phyloP scores from a whole-genome alignment of 2,329 filamentous ascomycete species.

The Leptographium procerum region DNA sequence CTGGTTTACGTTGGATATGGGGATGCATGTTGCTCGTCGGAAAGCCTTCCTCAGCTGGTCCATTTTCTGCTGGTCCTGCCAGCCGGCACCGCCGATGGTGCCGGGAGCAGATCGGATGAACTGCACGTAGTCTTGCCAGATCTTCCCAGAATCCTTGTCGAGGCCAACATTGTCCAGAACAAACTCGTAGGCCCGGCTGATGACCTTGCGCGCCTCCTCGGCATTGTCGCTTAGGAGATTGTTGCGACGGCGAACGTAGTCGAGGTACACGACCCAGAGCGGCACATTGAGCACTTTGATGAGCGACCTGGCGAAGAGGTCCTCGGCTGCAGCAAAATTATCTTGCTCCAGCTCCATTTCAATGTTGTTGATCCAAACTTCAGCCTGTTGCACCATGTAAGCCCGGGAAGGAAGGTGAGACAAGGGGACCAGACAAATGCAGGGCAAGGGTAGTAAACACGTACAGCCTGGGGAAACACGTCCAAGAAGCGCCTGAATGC shows the following conservation, averaged over 20 bases:
- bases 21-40: constrained; percentile 77
- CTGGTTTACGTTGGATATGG: constrained; percentile 68
- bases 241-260: constrained; percentile 87
- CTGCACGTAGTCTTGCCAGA: constrained; percentile 92
- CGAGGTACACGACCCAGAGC: constrained; percentile 87
- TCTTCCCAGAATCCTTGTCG: constrained; percentile 76
- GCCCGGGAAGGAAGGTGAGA: background rate
- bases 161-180: constrained; percentile 82
- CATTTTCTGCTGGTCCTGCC: constrained; percentile 99
- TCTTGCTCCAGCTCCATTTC: constrained; percentile 83
- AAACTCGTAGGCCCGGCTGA: constrained; percentile 84
- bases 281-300: constrained; percentile 70
- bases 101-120: constrained; percentile 87
- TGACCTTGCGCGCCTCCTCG: constrained; percentile 64
- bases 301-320: constrained; percentile 70
- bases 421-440: constrained; percentile 20
- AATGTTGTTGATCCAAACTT: constrained; percentile 81
- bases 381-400: constrained; percentile 49
- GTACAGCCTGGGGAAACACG: constrained; percentile 82
- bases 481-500: constrained; percentile 80
- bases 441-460: constrained; percentile 25
- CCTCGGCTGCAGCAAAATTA: constrained; percentile 68
- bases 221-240: constrained; percentile 74
- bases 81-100: constrained; percentile 69
- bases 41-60: constrained; percentile 86